Evolutionary conservation across 768 basidiomycete species (phyloP), one percentile per base, ranked within the genome.

Genomic region (Tephrocybe sp.): DNA sequence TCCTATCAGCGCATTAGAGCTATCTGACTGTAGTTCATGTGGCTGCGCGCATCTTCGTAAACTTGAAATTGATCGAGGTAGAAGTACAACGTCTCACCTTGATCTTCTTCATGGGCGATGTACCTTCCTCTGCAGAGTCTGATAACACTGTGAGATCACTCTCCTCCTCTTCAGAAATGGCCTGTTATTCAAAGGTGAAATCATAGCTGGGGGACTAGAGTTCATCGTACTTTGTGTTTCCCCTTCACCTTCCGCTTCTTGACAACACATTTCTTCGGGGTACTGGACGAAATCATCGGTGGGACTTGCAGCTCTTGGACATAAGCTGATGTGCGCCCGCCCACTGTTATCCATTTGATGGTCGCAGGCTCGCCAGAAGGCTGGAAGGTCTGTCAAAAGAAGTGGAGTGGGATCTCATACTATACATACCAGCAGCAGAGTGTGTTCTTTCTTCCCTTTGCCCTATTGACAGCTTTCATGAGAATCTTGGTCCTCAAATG

Each of bases 281-380:
- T 12, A 25, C 28, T 39, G 18, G 28, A 24, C 14, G n/a, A 14
- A 34, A 40, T 18, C 12, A 23, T 10, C 14, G 68, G 51, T 14
- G 71, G 62, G 24, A 63, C 60, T 63, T 90, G 89, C 9, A 90
- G 68, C 65, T 90, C 81, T 11, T 63, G 61, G 7, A 90, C 83
- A 58, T 77, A 85, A 12, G 89, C 89, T 3, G 88, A 88, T 7
- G 89, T 90, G 14, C 88, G 75, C 3, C 89, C 88, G 15, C 86
- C 87, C 7, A 92, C 85, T 4, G 83, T 88, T 48, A 86, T 64
- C 79, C 84, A 91, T 59, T 79, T 80, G 50, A 91, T 81, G 7
- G 85, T 88, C 0, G 86, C 90, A n/a, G 75, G 77, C 50, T 75
- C 68, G 4, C 88, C 90, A 48, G 81, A 79, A 0, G 85, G 83